Evolutionary conservation across 192 early-diverging fungal species (phyloP).

Genomic region (Diversispora epigaea): DNA sequence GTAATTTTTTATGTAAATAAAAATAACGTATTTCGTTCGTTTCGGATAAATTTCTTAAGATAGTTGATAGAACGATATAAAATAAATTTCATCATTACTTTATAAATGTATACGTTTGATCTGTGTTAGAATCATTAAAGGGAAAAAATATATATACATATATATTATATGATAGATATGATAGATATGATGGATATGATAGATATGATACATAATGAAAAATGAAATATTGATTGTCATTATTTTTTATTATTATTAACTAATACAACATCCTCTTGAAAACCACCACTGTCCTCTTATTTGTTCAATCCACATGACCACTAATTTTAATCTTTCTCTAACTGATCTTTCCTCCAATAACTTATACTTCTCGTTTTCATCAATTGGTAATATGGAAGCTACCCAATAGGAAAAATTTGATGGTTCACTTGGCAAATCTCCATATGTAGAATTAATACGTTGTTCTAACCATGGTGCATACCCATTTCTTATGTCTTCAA

Average conservation of each 20-base stretch:
- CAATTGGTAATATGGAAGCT: constrained; percentile 50
- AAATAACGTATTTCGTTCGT: no score
- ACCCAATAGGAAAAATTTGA: constrained; percentile 52
- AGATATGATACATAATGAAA: no score
- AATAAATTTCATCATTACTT: no score
- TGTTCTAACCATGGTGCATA: constrained; percentile 38
- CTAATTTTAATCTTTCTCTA: constrained; percentile 45
- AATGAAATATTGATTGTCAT: not conserved
- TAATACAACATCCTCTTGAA: constrained; percentile 23
- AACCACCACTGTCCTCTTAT: constrained; percentile 28
- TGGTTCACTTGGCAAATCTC: constrained; percentile 46
- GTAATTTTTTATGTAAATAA: no score
- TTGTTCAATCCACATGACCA: constrained; percentile 47
- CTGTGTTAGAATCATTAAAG: no score
- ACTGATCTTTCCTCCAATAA: constrained; percentile 44
- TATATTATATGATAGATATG: no score
- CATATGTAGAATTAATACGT: constrained; percentile 41
- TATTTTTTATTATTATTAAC: not conserved
- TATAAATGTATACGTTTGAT: no score
- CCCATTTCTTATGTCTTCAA: constrained; percentile 36
- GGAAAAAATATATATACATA: no score
- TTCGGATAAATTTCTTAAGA: no score
- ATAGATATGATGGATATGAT: no score
- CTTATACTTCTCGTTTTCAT: constrained; percentile 44
- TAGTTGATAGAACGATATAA: no score